phyloP scores from a whole-genome alignment of 768 basidiomycete species.

The Kwoniella shandongensis region DNA sequence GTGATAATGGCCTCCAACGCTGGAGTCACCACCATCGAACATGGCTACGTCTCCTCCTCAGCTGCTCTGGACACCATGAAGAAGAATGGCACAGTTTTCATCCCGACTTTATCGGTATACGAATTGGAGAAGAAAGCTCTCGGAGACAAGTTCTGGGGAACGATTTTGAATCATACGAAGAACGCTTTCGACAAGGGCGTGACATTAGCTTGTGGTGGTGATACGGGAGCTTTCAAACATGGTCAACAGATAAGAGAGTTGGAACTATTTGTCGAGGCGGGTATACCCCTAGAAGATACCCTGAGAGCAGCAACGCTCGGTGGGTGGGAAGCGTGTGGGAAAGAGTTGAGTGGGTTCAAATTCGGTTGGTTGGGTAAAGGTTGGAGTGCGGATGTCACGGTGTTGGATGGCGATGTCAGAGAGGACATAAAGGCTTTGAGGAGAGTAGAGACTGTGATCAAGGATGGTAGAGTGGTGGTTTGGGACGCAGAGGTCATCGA shows the following conservation, averaged over 20 bases:
- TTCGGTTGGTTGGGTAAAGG: conserved; percentile 31
- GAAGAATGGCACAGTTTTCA: conserved; percentile 24
- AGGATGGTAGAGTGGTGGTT: conserved; percentile 24
- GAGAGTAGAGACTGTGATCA: conserved; percentile 23
- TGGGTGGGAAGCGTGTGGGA: conserved; percentile 34
- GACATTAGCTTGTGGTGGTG: conserved; percentile 26
- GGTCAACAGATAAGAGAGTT: conserved; percentile 26
- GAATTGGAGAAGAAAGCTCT: conserved; percentile 4
- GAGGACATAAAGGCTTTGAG: conserved; percentile 17
- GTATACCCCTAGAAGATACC: conserved; percentile 23
- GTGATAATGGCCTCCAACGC: conserved; percentile 27
- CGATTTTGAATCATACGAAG: not conserved
- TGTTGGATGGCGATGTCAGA: conserved; percentile 20
- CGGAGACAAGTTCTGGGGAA: not conserved
- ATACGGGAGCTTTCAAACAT: conserved; percentile 26
- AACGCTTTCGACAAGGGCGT: conserved; percentile 25
- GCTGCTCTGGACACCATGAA: conserved; percentile 22
- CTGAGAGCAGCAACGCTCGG: conserved; percentile 17
- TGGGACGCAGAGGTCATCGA: not conserved
- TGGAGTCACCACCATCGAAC: conserved; percentile 28
- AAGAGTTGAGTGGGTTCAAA: conserved; percentile 21
- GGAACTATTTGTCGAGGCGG: conserved; percentile 25
- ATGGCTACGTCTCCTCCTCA: conserved; percentile 3
- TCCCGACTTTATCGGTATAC: conserved; percentile 25
- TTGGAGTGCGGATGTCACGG: conserved; percentile 29